phyloP scores from a whole-genome alignment of 2,329 filamentous ascomycete genomes.

The Passalora sequoiae region DNA sequence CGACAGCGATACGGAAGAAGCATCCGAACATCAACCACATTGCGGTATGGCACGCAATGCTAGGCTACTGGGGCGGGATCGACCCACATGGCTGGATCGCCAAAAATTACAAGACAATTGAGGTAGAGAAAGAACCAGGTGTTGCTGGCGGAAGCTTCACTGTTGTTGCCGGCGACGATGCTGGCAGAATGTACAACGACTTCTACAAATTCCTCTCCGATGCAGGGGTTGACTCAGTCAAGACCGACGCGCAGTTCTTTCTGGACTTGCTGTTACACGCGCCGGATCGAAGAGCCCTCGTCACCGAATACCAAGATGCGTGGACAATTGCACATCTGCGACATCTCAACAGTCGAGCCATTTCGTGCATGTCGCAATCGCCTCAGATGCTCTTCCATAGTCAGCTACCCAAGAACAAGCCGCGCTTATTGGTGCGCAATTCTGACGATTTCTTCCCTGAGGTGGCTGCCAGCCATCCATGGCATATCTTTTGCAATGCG shows the following conservation, averaged over 20 bases:
- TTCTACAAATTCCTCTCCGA: conserved; percentile 78
- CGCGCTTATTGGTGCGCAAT: conserved; percentile 71
- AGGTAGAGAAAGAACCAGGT: conserved; percentile 51
- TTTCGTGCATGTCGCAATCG: conserved; percentile 91
- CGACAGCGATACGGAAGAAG: conserved; percentile 60
- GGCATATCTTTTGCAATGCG: conserved; percentile 93
- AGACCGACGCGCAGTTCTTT: conserved; percentile 90
- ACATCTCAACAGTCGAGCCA: conserved; percentile 70
- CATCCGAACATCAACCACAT: conserved; percentile 74
- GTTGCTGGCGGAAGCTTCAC: conserved; percentile 63
- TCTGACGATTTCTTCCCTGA: conserved; percentile 91
- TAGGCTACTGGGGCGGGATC: conserved; percentile 88
- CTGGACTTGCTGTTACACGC: conserved; percentile 69
- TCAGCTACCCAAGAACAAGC: conserved; percentile 70
- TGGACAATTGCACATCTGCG: conserved; percentile 75
- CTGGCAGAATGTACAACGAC: conserved; percentile 74
- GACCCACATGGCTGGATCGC: conserved; percentile 69
- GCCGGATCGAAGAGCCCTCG: conserved; percentile 64
- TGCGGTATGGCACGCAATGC: conserved; percentile 88
- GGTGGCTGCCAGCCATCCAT: conserved; percentile 73
- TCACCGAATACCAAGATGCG: conserved; percentile 72
- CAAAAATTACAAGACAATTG: conserved; percentile 67
- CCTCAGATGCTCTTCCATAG: conserved; percentile 83
- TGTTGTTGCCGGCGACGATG: conserved; percentile 68
- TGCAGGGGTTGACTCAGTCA: conserved; percentile 77